A percentile compares a stretch with the other conserved stretches of the same genome.
Conservation (phyloP, 2,329 filamentous ascomycete species). For the Lasiodiplodia hormozganensis region DNA sequence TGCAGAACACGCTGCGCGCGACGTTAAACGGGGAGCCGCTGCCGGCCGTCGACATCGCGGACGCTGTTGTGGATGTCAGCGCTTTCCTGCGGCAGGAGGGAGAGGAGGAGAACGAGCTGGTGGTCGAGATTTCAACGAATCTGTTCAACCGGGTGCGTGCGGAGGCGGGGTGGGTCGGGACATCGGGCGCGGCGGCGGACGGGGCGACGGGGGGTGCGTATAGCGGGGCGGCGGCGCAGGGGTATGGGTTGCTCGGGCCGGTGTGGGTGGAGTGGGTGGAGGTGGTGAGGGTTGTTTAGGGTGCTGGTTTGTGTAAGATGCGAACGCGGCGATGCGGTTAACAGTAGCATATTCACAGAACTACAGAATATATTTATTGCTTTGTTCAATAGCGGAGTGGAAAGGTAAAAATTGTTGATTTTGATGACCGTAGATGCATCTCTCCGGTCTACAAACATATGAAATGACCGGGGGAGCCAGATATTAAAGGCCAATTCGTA, state of each 20-base stretch:
- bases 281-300: constrained; percentile 1
- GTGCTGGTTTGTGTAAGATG: no score
- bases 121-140: constrained; percentile 43
- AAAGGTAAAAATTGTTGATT: no score
- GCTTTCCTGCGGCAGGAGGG: constrained; percentile 34
- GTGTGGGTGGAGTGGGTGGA: constrained; percentile 30
- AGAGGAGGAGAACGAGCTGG: constrained; percentile 35
- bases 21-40: constrained; percentile 41
- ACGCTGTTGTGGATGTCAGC: constrained; percentile 37
- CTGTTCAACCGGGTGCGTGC: constrained; percentile 40
- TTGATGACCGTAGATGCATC: no score
- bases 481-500: no score
- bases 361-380: no score
- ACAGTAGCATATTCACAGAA: no score
- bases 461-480: no score
- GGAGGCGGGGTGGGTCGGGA: constrained; percentile 30
- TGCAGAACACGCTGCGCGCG: constrained; percentile 40
- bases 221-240: constrained; percentile 28
- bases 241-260: constrained; percentile 32
- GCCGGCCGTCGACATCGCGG: constrained; percentile 41
- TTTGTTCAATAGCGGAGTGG: no score
- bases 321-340: no score
- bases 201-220: constrained; percentile 28
- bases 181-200: constrained; percentile 32
- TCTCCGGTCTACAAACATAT: no score